Evolutionary conservation across 345 rosid genomes (phyloP).

Genomic region (Noccaea bulbosa): DNA sequence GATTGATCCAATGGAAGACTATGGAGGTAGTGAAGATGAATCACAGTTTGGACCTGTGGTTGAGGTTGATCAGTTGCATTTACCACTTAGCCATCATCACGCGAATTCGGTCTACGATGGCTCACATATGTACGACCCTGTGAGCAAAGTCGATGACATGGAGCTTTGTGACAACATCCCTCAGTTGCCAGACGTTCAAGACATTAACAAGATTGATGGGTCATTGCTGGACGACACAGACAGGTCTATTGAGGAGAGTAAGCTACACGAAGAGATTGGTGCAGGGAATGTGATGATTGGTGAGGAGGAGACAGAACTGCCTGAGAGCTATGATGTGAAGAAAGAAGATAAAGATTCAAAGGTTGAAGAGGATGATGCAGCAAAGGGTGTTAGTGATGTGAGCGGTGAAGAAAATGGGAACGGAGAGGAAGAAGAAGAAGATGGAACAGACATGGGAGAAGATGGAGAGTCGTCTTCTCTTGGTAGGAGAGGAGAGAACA

Average conservation of each 20-base stretch:
- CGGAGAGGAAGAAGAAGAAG: conserved; percentile 40
- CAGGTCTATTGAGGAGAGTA: conserved; percentile 40
- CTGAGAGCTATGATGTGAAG: conserved; percentile 46
- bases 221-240: conserved; percentile 38
- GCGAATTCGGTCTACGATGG: conserved; percentile 51
- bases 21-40: conserved; percentile 59
- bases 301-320: conserved; percentile 38
- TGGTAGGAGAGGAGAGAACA: conserved; percentile 43
- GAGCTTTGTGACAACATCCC: conserved; percentile 48
- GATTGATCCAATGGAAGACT: conserved; percentile 63
- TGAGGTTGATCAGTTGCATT: conserved; percentile 58
- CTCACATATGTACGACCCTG: conserved; percentile 44
- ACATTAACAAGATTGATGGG: conserved; percentile 45
- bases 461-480: conserved; percentile 36
- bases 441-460: conserved; percentile 37
- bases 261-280: conserved; percentile 39
- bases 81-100: conserved; percentile 46
- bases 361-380: conserved; percentile 33
- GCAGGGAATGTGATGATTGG: conserved; percentile 35
- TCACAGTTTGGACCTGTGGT: conserved; percentile 55
- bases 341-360: conserved; percentile 49
- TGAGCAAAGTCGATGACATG: conserved; percentile 51
- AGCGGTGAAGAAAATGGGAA: conserved; percentile 30
- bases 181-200: conserved; percentile 41
- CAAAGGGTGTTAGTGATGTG: conserved; percentile 21